Conservation (phyloP, 2,329 filamentous ascomycete species). For the Alternaria panax region DNA sequence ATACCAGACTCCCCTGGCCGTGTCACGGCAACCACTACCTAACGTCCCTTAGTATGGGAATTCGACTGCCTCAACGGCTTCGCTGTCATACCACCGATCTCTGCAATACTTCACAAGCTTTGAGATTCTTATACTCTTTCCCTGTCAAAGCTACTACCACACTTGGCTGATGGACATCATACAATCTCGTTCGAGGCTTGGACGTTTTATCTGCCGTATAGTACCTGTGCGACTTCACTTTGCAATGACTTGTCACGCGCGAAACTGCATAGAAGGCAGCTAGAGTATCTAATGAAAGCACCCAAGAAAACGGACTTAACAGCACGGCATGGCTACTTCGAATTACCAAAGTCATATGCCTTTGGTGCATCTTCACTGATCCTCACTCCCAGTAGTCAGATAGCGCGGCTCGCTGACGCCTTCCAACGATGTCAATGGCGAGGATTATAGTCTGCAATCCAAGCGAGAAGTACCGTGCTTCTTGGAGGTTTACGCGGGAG, state of each 20-base stretch:
- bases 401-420: not conserved
- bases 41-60: not conserved
- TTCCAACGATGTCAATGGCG: not conserved
- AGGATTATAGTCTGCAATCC: not conserved
- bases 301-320: not conserved
- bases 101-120: not conserved
- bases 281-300: not conserved
- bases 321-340: not conserved
- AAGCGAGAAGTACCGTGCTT: slow-evolving; percentile 4
- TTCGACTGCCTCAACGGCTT: not conserved
- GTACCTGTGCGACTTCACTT: slow-evolving; percentile 5
- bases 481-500: slow-evolving; percentile 6
- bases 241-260: not conserved
- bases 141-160: not conserved
- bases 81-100: not conserved
- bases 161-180: not conserved
- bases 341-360: not conserved
- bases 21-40: not conserved
- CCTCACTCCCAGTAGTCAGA: not conserved
- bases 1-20: not conserved
- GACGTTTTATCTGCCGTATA: not conserved
- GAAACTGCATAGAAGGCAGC: not conserved
- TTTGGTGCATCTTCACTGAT: not conserved
- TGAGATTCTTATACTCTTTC: not conserved
- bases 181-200: not conserved